Evolutionary conservation across 805 yeast genomes (phyloP), one percentile per base, ranked within the genome.

Genomic region (Metschnikowia gruessii): DNA sequence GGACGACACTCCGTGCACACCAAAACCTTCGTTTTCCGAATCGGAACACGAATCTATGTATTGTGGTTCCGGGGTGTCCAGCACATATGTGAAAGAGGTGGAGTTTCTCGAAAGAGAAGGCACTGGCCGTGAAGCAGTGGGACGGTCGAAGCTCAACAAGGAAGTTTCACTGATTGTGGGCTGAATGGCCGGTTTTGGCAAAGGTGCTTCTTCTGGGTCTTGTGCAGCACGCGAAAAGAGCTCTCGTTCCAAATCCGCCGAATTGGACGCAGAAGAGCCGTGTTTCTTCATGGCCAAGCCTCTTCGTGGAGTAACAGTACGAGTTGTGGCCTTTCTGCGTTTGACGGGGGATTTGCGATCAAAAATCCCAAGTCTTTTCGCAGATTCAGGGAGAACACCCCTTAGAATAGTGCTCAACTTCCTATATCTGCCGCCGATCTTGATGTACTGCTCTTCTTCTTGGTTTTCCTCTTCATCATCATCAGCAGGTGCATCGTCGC

Each of bases 371-470:
- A 68, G 52, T 18, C 72, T 48, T 46, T 65, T 69, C 4, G 72
- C 69, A 3, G 74, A 70, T 43, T 69, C 75, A 0, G 76, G 76
- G 12, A 70, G 54, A 1, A 64, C 68, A 0, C 76, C 76, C 26
- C 60, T 49, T 5, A 70, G 53, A 10, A 68, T 61, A 33, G 58
- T 61, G 37, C 59, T 66, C 37, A 66, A 66, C 45, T 59, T 67
- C 24, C 51, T 32, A 38, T 51, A 48, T 30, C 51, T 45, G 21
- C 61, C 61, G 15, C 61, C 61, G 4, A 58, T 43, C 10, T 44
- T 31, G 5, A 58, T 55, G 13, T 52, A 38, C 31, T 50, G 51
- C 30, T 55, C 57, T 17, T 51, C 54, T 11, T 39, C 43, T 9
- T 31, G n/a, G n/a, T n/a, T 37, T 42, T 39, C 40, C 9, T 10